Percentiles rank a stretch among this genome's conserved stretches.
phyloP scores from a whole-genome alignment of 2,329 filamentous ascomycete genomes.

The Dothidotthia symphoricarpi region DNA sequence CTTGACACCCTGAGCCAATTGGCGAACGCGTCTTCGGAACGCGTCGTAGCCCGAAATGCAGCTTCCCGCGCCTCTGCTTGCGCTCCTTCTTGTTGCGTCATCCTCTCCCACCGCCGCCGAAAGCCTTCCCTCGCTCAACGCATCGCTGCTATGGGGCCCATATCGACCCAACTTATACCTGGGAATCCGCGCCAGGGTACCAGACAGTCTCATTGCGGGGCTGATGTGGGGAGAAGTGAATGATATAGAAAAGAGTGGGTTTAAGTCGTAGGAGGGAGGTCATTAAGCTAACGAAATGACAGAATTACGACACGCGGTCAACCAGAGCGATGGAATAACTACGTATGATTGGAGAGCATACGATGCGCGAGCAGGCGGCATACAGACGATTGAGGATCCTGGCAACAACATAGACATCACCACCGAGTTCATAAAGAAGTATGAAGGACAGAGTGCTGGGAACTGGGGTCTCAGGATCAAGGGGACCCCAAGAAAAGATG shows the following conservation, averaged over 20 bases:
- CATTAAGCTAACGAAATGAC: conserved; percentile 7
- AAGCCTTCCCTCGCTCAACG: conserved; percentile 52
- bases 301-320: conserved; percentile 83
- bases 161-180: conserved; percentile 94
- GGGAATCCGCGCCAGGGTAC: conserved; percentile 76
- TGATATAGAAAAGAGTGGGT: conserved; percentile 63
- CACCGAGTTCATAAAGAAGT: conserved; percentile 87
- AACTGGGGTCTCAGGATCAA: conserved; percentile 87
- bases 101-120: conserved; percentile 11
- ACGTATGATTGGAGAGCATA: conserved; percentile 98
- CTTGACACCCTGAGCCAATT: conserved; percentile 1
- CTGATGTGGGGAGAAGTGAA: conserved; percentile 88
- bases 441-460: conserved; percentile 78
- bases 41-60: conserved; percentile 15
- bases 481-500: conserved; percentile 69
- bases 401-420: conserved; percentile 84
- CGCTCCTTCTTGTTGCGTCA: conserved; percentile 14
- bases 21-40: conserved; percentile 7
- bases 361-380: conserved; percentile 78
- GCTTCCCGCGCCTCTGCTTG: conserved; percentile 20
- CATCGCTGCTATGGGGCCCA: conserved; percentile 90
- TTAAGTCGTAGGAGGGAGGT: background rate
- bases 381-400: conserved; percentile 83
- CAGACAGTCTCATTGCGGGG: conserved; percentile 74
- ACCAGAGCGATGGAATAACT: conserved; percentile 86